Evolutionary conservation across 2,329 filamentous ascomycete species (phyloP), one percentile per base, ranked within the genome.

Genomic region (Biscogniauxia mediterranea): DNA sequence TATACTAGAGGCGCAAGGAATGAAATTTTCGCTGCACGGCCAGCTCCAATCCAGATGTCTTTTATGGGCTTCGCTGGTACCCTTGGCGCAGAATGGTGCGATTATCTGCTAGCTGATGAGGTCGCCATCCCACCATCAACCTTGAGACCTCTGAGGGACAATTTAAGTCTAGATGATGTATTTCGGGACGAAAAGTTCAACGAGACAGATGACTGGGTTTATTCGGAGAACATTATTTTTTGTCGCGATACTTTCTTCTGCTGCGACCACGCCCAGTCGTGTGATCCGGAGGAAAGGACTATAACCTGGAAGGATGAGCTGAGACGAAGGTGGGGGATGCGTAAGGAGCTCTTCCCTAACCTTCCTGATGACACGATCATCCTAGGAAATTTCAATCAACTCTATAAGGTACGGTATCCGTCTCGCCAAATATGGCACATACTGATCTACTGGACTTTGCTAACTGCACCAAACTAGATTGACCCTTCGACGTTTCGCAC

Each of bases 21-120:
- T 69, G 95, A 99, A 73, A 89, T 99, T 3, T 99, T 99, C 74
- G 95, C 95, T 21, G 95, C 95, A 21, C 87, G 96, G 25, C 92
- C 95, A 17, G 93, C 93, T 1, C 95, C 95, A 0, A 92, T 99
- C 52, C 95, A 99, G 68, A 99, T 99, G 95, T 97, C 95, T 0
- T 99, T 99, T 71, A 99, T 99, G 95, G 95, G 95, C 0, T 99
- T 99, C 73, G 95, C 95, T 0, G 95, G 95, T 9, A 97, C 94
- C 0, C 80, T 99, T 0, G 95, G 95, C 5, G 95, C 95, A 2
- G 95, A 99, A 73, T 99, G 95, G 95, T 99, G 95, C 69, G 95
- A 99, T 74, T 99, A 99, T 71, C 88, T 99, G 17, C 84, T 98
- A 25, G 93, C 95, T 3, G 95, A 99, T 71, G 83, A 90, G 56